Base-by-base conservation (phyloP, 257 asterid species). In the Nyctanthes arbortristis region DNA sequence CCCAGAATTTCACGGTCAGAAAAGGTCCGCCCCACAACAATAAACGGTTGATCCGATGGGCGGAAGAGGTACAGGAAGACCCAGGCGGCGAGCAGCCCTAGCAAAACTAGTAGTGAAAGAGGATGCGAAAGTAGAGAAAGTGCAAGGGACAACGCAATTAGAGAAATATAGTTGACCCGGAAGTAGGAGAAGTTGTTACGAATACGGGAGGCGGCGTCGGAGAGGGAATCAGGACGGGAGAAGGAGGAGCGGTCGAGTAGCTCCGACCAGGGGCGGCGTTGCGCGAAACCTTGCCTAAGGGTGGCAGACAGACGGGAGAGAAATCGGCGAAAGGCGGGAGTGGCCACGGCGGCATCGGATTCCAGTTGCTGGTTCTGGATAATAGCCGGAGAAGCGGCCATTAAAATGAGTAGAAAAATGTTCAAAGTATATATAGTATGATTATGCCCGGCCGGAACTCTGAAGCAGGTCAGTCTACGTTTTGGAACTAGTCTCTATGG, bases 211-310 rank as follows among this genome's bases (percentile, higher is more conserved):
- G 87, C 88, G 61, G 98, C 94, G 11, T 92, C 96, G 65, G 97
- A 20, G 65, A 92, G 78, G 74, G 85, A 73, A 12, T 92, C 97
- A 3, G 97, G 97, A 13, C 96, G 96, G 65, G 96, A 61, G 75
- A 87, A 84, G 72, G 96, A 81, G 77, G 96, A 68, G 28, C 97
- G 96, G 61, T 92, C 97, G 43, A 80, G 29, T 61, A 92, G 92
- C 68, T 92, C 97, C 54, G 67, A 63, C 96, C 96, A 92, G 4
- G 96, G 97, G 68, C 97, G 96, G 70, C 97, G 94, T 76, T 85
- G 96, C 66, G 96, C 75, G 77, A 89, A 79, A 49, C 87, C 89
- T 66, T 80, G 81, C 68, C 96, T 89, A 65, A 84, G 22, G 58
- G 87, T 81, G 80, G 96, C 12, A 65, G 84, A 78, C 31, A 89